These are phyloP conservation scores for Cladosporium colombiae DNA, from an alignment of 2,329 filamentous ascomycete species.

Conservation along the genomic window DNA sequence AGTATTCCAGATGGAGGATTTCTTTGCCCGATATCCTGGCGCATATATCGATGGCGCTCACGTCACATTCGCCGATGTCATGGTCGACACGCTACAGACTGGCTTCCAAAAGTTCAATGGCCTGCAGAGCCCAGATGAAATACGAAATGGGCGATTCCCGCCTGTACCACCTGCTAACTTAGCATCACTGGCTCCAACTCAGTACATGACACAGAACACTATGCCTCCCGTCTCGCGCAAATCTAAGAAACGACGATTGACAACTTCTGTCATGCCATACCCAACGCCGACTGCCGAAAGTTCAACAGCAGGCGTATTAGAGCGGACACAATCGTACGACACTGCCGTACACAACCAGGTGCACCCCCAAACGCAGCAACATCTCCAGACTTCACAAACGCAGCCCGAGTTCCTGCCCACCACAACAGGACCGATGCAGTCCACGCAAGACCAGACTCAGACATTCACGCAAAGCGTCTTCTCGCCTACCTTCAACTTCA, in stretches of 20 bases:
- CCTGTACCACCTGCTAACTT: conserved; percentile 6
- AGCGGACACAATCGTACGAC: conserved; percentile 22
- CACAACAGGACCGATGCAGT: background rate
- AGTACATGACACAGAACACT: conserved; percentile 27
- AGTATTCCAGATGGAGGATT: conserved; percentile 82
- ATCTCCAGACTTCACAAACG: conserved; percentile 15
- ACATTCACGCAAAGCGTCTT: conserved; percentile 39
- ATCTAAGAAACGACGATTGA: conserved; percentile 29
- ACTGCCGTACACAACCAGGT: conserved; percentile 13
- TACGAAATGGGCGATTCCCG: conserved; percentile 8
- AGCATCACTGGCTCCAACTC: conserved; percentile 19
- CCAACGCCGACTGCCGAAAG: conserved; percentile 25
- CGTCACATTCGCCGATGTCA: conserved; percentile 68
- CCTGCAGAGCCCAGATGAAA: conserved; percentile 37
- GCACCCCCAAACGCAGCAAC: conserved; percentile 19
- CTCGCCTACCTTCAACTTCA: conserved; percentile 44
- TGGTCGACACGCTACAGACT: conserved; percentile 57
- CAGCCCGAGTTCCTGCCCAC: conserved; percentile 16
- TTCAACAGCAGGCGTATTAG: conserved; percentile 11
- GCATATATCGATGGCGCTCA: conserved; percentile 73
- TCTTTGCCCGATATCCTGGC: conserved; percentile 79
- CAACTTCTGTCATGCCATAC: conserved; percentile 28
- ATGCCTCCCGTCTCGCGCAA: conserved; percentile 23
- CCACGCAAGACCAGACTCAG: conserved; percentile 21
- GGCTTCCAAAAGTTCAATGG: conserved; percentile 44